Base-by-base conservation (phyloP, 1,284 basidiomycete genomes). In the Marasmius oreades region DNA sequence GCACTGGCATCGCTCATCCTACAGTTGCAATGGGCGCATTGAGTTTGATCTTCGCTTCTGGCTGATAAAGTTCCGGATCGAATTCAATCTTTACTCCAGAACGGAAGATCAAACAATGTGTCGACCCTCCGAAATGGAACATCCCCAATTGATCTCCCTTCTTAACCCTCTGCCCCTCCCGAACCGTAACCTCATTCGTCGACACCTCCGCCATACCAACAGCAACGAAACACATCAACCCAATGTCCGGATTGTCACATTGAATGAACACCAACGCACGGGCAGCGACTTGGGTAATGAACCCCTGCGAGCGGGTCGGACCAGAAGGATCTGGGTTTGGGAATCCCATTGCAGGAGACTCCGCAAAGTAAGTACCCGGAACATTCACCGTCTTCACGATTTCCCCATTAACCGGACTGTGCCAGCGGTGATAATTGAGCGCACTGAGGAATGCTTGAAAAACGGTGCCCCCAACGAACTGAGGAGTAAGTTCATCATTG, bases 381-480 rank as follows among this genome's bases (percentile, higher is more conserved):
- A 82, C 66, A 5, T 73, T 56, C 7, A 71, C 71, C 1, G 73
- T 69, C 54, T 76, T 77, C 24, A 70, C 67, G 53, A 85, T 69
- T 0, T 56, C 72, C 1, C 82, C 82, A 8, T 70, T 69, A 6
- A 85, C 72, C 7, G 82, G 83, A 26, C 72, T 68, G 62, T 78
- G 76, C 81, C 80, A 84, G 42, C 81, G 78, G 59, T 84, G 82
- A 62, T 82, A 85, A 14, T 73, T 71, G 3, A 69, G 57, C 0
- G 79, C 70, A 26, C 68, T 69, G 52, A 85, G 74, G 70, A 78
- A 83, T 0, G 76, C 79, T 60, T 85, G 84, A 61, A 76, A 82
- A 51, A 84, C 68, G 0, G 80, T 78, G 1, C 81, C 80, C 1
- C 77, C 79, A 6, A 72, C 66, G 56, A 83, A 83, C 43, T 7